These are phyloP conservation scores for Lizanozyma gosingica DNA, from an alignment of 1,139 yeast species.

Conservation along the genomic window DNA sequence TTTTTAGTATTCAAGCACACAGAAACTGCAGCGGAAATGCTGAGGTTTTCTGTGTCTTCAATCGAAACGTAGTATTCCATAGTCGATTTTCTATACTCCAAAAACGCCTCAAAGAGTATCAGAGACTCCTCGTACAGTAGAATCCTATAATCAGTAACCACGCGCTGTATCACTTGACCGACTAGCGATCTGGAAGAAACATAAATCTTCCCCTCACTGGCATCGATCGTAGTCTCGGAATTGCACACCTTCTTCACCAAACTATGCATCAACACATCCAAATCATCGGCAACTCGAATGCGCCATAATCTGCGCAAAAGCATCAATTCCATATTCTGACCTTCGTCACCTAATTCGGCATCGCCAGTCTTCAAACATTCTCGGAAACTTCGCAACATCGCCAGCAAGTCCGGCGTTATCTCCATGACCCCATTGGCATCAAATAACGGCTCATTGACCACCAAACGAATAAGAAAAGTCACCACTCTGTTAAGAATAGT, in stretches of 20 bases:
- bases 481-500: conserved; percentile 8
- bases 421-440: conserved; percentile 15
- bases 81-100: conserved; percentile 38
- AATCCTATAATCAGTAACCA: conserved; percentile 41
- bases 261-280: conserved; percentile 11
- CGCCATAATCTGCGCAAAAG: conserved; percentile 19
- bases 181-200: conserved; percentile 27
- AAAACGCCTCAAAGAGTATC: conserved; percentile 45
- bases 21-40: neutral
- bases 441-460: conserved; percentile 19
- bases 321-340: conserved; percentile 2
- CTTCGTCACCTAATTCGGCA: conserved; percentile 2
- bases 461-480: conserved; percentile 13
- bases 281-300: conserved; percentile 26
- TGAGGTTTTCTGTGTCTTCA: conserved; percentile 7
- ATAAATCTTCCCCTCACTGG: conserved; percentile 4
- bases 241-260: neutral
- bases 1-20: neutral
- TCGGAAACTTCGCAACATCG: conserved; percentile 14
- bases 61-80: conserved; percentile 12
- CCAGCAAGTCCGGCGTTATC: conserved; percentile 20
- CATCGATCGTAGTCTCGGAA: conserved; percentile 6
- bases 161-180: conserved; percentile 27
- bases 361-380: neutral
- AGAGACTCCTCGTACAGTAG: conserved; percentile 52